Evolutionary conservation across 495 filamentous ascomycete species (phyloP), one percentile per base, ranked within the genome.

Genomic region (Penicillium cataractarum): DNA sequence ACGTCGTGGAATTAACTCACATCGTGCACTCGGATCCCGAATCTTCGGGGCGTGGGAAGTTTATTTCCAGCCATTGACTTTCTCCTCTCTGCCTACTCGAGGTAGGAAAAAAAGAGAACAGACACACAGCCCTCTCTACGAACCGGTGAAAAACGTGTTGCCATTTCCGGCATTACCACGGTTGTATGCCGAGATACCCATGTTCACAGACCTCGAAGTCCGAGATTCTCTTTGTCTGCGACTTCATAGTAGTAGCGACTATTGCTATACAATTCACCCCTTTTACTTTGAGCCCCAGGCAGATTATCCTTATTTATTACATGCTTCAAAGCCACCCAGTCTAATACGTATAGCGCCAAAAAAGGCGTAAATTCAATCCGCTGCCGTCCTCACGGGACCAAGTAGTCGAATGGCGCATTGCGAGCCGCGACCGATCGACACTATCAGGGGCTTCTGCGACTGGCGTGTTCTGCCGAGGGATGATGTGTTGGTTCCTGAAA

Each of bases 401-500:
- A 17, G 46, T 26, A 17, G 46, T 26, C 3, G 27, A 22, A 32
- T 27, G 32, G 44, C 53, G 32, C 26, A 60, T 52, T 59, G 53
- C 53, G 27, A 37, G 46, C 52, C 48, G 55, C 49, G 42, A 50
- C 62, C 50, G 69, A 71, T 70, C 69, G 62, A 65, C 69, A 65
- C 52, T 64, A 58, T 58, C 65, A 71, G 58, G 69, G 61, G 62
- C 29, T 60, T 13, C 27, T 22, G 29, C 40, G 60, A 66, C 60
- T 65, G 65, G 63, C 35, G 22, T n/a, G 58, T 57, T 64, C 55
- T 65, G 60, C 66, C 66, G 63, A 65, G 57, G 59, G 64, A 63
- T 49, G 39, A 60, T 57, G 29, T 19, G 29, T 32, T 54, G 57
- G 65, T 67, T 64, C 65, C 65, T 63, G 61, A 35, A 53, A 57